These are phyloP conservation scores for Fusarium sacchari DNA, from an alignment of 2,329 filamentous ascomycete genomes.

Conservation along the genomic window DNA sequence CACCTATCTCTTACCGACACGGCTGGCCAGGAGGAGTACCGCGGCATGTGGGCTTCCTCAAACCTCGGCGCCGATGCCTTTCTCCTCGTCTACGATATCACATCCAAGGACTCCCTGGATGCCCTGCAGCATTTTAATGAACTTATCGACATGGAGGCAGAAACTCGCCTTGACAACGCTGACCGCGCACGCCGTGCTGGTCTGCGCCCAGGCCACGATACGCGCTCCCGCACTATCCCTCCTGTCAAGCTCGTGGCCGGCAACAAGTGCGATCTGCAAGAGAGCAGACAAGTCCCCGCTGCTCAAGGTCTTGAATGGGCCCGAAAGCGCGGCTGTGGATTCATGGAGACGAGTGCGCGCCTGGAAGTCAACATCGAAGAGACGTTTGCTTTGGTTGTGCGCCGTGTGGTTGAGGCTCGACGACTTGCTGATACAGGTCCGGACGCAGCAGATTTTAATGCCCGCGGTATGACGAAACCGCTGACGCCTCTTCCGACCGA, in stretches of 20 bases:
- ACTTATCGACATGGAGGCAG: slow-evolving; percentile 84
- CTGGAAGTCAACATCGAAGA: slow-evolving; percentile 91
- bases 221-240: slow-evolving; percentile 64
- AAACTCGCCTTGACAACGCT: slow-evolving; percentile 72
- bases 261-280: slow-evolving; percentile 86
- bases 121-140: slow-evolving; percentile 83
- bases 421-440: slow-evolving; percentile 60
- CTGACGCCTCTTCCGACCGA: slow-evolving; percentile 61
- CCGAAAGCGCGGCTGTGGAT: slow-evolving; percentile 75
- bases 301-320: slow-evolving; percentile 82
- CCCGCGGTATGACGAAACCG: slow-evolving; percentile 67
- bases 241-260: slow-evolving; percentile 86
- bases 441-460: slow-evolving; percentile 56
- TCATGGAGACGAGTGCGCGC: slow-evolving; percentile 89
- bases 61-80: slow-evolving; percentile 86
- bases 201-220: slow-evolving; percentile 45
- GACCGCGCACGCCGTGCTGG: slow-evolving; percentile 60
- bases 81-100: slow-evolving; percentile 90
- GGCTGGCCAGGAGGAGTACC: slow-evolving; percentile 90
- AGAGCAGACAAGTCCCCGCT: slow-evolving; percentile 74
- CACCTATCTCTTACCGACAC: slow-evolving; percentile 84
- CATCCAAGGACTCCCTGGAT: slow-evolving; percentile 72
- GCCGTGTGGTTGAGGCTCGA: slow-evolving; percentile 69
- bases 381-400: slow-evolving; percentile 79
- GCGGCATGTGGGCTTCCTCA: slow-evolving; percentile 83